Percentiles rank a stretch among this genome's conserved stretches.
Conservation (phyloP, 805 yeast genomes). For the Kodamaea jinghongensis region DNA sequence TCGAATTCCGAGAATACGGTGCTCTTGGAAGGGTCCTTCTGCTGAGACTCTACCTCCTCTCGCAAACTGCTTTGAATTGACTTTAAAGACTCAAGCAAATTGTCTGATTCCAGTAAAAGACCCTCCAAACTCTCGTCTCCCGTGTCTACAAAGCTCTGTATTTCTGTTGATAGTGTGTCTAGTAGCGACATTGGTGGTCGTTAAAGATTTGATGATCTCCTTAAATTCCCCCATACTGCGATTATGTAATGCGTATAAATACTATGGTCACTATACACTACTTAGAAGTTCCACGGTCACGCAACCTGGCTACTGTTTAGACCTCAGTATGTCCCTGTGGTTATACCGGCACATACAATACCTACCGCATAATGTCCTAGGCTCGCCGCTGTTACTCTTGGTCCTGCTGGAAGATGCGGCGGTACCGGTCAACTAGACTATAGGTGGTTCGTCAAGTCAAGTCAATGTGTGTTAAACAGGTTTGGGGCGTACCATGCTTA, state of each 20-base stretch:
- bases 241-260: conserved; percentile 3
- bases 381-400: too few species aligned
- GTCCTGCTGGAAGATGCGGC: too few species aligned
- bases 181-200: conserved; percentile 17
- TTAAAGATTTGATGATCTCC: neutral
- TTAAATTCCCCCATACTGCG: neutral
- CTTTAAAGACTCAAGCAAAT: conserved; percentile 23
- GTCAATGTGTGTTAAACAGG: too few species aligned
- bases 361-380: too few species aligned
- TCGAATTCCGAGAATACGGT: conserved; percentile 13
- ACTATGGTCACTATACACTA: neutral
- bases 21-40: neutral
- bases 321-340: too few species aligned
- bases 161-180: conserved; percentile 25
- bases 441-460: too few species aligned
- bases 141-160: conserved; percentile 18
- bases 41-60: conserved; percentile 12
- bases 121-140: conserved; percentile 22
- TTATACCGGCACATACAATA: too few species aligned
- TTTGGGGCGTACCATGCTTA: too few species aligned
- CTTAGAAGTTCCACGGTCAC: too few species aligned
- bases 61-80: conserved; percentile 14
- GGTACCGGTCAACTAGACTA: too few species aligned
- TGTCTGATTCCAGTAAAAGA: conserved; percentile 22
- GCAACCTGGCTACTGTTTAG: too few species aligned